Percentiles rank a stretch among this genome's conserved stretches.
phyloP scores from a whole-genome alignment of 2,329 filamentous ascomycete species.

The Claviceps sorghi region DNA sequence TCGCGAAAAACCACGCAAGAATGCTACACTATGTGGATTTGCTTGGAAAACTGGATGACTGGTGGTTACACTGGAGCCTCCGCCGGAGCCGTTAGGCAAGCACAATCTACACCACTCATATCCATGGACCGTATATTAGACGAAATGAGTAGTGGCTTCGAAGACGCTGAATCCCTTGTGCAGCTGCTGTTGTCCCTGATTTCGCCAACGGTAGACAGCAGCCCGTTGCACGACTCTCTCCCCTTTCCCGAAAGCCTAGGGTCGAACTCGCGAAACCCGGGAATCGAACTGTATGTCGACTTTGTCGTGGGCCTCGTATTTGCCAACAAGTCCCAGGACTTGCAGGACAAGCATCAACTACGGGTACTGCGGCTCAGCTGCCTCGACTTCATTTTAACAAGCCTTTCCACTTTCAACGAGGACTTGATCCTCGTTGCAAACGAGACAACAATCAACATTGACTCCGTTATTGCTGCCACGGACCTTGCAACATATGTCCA shows the following conservation, averaged over 20 bases:
- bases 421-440: slow-evolving; percentile 77
- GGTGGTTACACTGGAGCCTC: slow-evolving; percentile 35
- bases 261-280: slow-evolving; percentile 56
- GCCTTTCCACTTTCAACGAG: slow-evolving; percentile 82
- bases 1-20: slow-evolving; percentile 55
- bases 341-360: slow-evolving; percentile 52
- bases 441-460: slow-evolving; percentile 59
- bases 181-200: slow-evolving; percentile 61
- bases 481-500: slow-evolving; percentile 68
- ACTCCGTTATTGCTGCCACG: slow-evolving; percentile 57
- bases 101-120: slow-evolving; percentile 20
- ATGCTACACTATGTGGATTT: slow-evolving; percentile 63
- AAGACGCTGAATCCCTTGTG: slow-evolving; percentile 75
- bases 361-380: slow-evolving; percentile 65
- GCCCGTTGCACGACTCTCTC: slow-evolving; percentile 55
- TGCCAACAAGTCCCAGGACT: slow-evolving; percentile 48
- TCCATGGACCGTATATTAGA: slow-evolving; percentile 54
- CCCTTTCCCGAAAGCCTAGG: slow-evolving; percentile 82
- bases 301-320: slow-evolving; percentile 74
- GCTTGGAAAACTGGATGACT: slow-evolving; percentile 66
- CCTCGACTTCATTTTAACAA: slow-evolving; percentile 67
- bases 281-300: slow-evolving; percentile 86
- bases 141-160: slow-evolving; percentile 63
- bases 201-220: slow-evolving; percentile 45
- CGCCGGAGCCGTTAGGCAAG: slow-evolving; percentile 18